Evolutionary conservation across 345 rosid species (phyloP).

Genomic region (Mangifera indica): DNA sequence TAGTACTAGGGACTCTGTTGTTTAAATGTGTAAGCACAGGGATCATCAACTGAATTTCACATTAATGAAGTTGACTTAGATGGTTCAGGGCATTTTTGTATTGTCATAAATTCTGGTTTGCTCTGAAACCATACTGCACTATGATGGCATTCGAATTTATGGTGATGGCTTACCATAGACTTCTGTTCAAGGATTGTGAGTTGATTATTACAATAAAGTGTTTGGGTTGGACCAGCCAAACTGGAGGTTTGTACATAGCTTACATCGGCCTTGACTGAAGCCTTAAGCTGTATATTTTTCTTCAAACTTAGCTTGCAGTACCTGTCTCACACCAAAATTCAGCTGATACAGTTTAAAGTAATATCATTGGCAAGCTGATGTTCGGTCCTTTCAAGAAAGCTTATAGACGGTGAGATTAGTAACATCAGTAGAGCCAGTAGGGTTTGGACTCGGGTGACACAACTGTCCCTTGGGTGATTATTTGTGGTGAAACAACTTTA

Average conservation of each 20-base stretch:
- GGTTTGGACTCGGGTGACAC: not conserved
- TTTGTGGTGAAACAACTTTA: not conserved
- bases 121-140: not conserved
- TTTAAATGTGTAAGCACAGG: not conserved
- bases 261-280: not conserved
- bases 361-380: not conserved
- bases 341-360: not conserved
- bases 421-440: not conserved
- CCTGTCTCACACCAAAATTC: not conserved
- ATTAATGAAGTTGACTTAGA: not conserved
- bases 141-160: not conserved
- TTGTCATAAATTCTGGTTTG: not conserved
- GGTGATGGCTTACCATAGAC: not conserved
- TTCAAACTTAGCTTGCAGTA: not conserved
- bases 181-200: not conserved
- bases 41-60: not conserved
- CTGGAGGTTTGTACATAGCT: not conserved
- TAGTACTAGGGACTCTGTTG: no score
- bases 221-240: constrained; percentile 2
- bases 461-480: not conserved
- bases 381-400: not conserved
- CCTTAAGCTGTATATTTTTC: not conserved
- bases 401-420: not conserved
- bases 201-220: not conserved
- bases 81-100: not conserved